Evolutionary conservation across 306 rosid species (phyloP).

Genomic region (Casuarina glauca): DNA sequence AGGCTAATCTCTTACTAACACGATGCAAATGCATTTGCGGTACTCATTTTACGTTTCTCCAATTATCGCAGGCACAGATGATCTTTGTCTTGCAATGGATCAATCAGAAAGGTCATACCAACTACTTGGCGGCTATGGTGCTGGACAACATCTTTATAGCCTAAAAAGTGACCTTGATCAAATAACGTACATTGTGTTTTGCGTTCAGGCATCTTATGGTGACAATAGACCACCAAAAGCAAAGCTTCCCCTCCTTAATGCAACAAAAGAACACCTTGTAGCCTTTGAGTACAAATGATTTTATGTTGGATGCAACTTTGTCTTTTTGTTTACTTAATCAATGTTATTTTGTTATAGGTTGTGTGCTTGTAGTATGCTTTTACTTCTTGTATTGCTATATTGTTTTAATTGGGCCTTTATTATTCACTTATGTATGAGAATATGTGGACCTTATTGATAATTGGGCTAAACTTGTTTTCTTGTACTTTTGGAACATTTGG

Average conservation of each 20-base stretch:
- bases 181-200: conserved; percentile 54
- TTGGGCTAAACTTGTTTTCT: no score
- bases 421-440: no score
- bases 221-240: conserved; percentile 51
- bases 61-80: conserved; percentile 55
- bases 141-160: conserved; percentile 72
- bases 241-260: conserved; percentile 80
- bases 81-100: conserved; percentile 76
- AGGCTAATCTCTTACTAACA: neutral
- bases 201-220: conserved; percentile 43
- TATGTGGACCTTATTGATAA: no score
- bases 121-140: conserved; percentile 83
- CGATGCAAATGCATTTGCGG: neutral
- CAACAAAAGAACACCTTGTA: conserved; percentile 52
- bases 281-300: conserved; percentile 22
- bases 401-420: no score
- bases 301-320: neutral
- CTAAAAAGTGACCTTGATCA: conserved; percentile 28
- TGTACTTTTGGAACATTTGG: no score
- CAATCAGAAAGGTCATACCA: conserved; percentile 84
- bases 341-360: neutral
- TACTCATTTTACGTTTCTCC: neutral
- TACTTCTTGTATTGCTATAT: no score
- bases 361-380: no score
- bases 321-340: neutral